Conservation (phyloP, 192 early-diverging fungal genomes). For the Rhizophagus sp. region DNA sequence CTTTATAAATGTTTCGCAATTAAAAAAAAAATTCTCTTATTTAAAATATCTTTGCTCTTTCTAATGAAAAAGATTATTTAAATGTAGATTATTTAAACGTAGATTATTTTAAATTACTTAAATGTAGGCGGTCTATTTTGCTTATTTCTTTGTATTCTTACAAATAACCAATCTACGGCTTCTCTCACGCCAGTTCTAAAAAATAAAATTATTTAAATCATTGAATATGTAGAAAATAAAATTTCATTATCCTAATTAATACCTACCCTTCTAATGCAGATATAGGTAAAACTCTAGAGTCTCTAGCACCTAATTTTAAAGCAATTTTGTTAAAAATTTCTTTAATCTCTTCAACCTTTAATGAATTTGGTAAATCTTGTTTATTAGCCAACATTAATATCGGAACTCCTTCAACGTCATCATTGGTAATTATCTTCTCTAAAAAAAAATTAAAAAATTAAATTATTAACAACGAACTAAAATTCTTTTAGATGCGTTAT, state of each 20-base stretch:
- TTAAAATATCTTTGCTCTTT: too few relatives aligned
- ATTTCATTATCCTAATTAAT: neutral
- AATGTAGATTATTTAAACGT: too few relatives aligned
- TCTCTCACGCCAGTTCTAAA: slow-evolving; percentile 77
- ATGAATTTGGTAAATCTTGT: slow-evolving; percentile 74
- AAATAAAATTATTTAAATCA: slow-evolving; percentile 9
- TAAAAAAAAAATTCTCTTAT: too few relatives aligned
- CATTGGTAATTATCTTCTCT: slow-evolving; percentile 79
- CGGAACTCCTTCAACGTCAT: slow-evolving; percentile 80
- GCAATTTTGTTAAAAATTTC: slow-evolving; percentile 92
- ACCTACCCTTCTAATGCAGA: slow-evolving; percentile 82
- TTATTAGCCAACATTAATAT: slow-evolving; percentile 95
- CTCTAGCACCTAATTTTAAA: slow-evolving; percentile 76
- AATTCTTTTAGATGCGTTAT: neutral
- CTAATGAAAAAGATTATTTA: slow-evolving; percentile 14
- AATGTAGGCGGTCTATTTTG: slow-evolving; percentile 76
- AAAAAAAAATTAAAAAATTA: too few relatives aligned
- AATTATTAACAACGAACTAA: too few relatives aligned
- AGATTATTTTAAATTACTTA: slow-evolving; percentile 4
- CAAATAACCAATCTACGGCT: slow-evolving; percentile 90
- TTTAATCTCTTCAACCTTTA: slow-evolving; percentile 80
- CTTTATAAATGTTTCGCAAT: too few relatives aligned
- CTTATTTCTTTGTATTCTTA: slow-evolving; percentile 82
- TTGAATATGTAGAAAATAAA: slow-evolving; percentile 4
- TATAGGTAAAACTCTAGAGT: slow-evolving; percentile 82